Base-by-base conservation (phyloP, 179 eudicot species). In the Carnegiea gigantea region DNA sequence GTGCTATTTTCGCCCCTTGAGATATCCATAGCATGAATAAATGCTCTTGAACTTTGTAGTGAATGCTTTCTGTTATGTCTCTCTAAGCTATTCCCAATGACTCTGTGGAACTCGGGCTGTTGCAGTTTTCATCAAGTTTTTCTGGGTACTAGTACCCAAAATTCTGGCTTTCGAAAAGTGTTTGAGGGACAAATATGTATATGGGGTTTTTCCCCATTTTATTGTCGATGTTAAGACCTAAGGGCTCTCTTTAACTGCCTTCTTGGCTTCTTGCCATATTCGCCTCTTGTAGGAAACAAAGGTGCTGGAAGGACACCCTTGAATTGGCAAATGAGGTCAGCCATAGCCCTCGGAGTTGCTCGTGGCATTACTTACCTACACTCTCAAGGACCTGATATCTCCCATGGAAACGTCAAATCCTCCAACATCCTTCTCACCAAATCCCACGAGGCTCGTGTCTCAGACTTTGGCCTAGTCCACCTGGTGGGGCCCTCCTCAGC, bases 371-470 rank as follows among this genome's bases (percentile, higher is more conserved):
- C 82, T 10, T 85, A 85, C 82, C 74, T 87, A 46, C 89, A 87
- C 40, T 87, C 86, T 23, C 68, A 81, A 80, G 88, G 88, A 76
- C 43, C 88, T 20, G 68, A 36, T 30, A 7, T 68, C 78, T 85
- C 86, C 77, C 89, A 87, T 28, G 89, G 89, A 11, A 85, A 83
- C 82, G 83, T 87, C 64, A 87, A 85, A 65, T 87, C 90, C 44
- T 86, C 87, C 70, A 83, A 88, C 59, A 48, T 85, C 38, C 88
- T 88, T 82, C 86, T 88, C 68, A 85, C 89, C 68, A 85, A 78
- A 65, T 23, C 79, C 75, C 79, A 77, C 18, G 84, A 87, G 51
- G 75, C 89, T 24, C 86, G 80, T 1, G 83, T 87, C 51, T 83
- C 86, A 0, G 86, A 86, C 86, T 86, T 86, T 9, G 85, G 83